Base-by-base conservation (phyloP, 140 eudicot genomes). In the Ambrosia hybrid region DNA sequence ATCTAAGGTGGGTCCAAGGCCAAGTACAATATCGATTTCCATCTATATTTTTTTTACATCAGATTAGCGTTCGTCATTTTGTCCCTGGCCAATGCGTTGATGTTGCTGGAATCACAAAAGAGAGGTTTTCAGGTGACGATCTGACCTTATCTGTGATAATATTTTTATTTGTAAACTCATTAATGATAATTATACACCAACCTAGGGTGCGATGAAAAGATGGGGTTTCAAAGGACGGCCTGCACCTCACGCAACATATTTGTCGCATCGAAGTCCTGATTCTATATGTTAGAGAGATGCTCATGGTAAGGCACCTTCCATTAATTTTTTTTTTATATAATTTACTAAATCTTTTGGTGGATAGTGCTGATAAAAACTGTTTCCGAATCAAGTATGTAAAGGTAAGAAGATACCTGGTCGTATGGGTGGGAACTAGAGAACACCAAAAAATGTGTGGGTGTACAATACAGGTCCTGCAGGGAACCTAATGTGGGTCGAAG, bases 401-500 rank as follows among this genome's bases (percentile, higher is more conserved):
- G 90, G 90, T 62, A 93, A 67, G 79, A 90, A 93, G 88, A 93
- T 93, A 97, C 94, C 99, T 71, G 99, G 99, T 51, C 97, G 90
- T 74, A 93, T 93, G 99, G 96, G 99, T 63, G 91, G 88, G 65
- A 80, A 80, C 57, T 97, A 93, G 70, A 76, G 85, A 67, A 93
- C 99, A 9, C 91, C 86, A 2, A 90, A 93, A 76, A 93, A 86
- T 73, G 96, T 93, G 26, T 93, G 99, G 99, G 83, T 93, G 13
- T 93, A 90, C 72, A 93, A 93, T 70, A 86, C 90, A 75, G 99
- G 90, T 58, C 99, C 99, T 73, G 85, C 86, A 43, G 84, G 99
- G 82, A 93, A 93, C 85, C 71, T 93, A 82, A 78, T 93, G 83
- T 93, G 97, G 97, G 96, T 93, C 73, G 83, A 78, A 86, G 99